Percentiles rank a stretch among this genome's conserved stretches.
These are phyloP conservation scores for Peronospora destructor DNA, from an alignment of 352 stramenopile genomes.

Conservation along the genomic window DNA sequence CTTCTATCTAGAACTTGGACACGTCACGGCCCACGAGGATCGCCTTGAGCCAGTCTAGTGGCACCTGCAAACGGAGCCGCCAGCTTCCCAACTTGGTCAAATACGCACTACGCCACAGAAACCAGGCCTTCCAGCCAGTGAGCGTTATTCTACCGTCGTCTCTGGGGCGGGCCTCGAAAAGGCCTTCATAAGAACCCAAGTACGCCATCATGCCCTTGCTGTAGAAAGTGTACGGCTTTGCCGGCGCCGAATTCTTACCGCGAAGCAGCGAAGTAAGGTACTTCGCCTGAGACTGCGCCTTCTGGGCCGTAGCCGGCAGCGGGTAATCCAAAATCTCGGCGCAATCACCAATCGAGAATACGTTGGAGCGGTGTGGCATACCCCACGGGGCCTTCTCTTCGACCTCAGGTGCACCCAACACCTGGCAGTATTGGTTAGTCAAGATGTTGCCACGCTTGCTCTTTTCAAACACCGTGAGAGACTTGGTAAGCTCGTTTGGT, in stretches of 20 bases:
- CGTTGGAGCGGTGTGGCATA: constrained; percentile 62
- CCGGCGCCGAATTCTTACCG: constrained; percentile 40
- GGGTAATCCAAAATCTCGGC: constrained; percentile 80
- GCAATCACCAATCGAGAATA: constrained; percentile 95
- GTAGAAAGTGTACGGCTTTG: constrained; percentile 60
- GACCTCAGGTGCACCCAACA: constrained; percentile 55
- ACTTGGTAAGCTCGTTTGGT: constrained; percentile 76
- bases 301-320: constrained; percentile 89
- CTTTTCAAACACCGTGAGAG: constrained; percentile 61
- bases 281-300: constrained; percentile 74
- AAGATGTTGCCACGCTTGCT: constrained; percentile 77
- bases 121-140: constrained; percentile 84
- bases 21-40: constrained; percentile 95
- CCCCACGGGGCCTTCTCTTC: constrained; percentile 49
- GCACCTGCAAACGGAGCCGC: constrained; percentile 91
- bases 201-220: constrained; percentile 92
- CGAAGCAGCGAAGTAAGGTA: constrained; percentile 57
- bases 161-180: constrained; percentile 73
- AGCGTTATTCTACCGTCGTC: constrained; percentile 53
- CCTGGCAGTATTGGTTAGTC: constrained; percentile 79
- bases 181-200: constrained; percentile 88
- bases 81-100: constrained; percentile 92
- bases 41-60: constrained; percentile 96
- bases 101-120: constrained; percentile 93
- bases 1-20: constrained; percentile 75